phyloP scores from a whole-genome alignment of 106 monocot species.

The Cymbidium sinense region DNA sequence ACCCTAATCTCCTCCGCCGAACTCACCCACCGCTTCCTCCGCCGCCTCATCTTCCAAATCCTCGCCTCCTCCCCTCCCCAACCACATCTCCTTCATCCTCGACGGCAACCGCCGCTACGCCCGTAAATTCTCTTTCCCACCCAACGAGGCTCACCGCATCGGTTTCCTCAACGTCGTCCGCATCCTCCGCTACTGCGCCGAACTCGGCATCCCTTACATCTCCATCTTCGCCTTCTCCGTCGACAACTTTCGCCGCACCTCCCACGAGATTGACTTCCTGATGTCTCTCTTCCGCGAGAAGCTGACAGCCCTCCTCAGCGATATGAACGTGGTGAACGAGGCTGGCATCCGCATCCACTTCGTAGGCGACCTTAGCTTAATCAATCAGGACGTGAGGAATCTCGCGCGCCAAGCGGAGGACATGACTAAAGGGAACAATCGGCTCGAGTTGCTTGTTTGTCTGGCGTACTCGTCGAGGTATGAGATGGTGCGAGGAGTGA shows the following conservation, averaged over 20 bases:
- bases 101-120: constrained; percentile 47
- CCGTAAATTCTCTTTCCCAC: constrained; percentile 9
- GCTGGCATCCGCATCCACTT: constrained; percentile 25
- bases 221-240: constrained; percentile 41
- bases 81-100: constrained; percentile 41
- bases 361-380: constrained; percentile 16
- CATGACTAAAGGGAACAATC: constrained; percentile 14
- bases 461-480: constrained; percentile 24
- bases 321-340: constrained; percentile 9
- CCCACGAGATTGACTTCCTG: constrained; percentile 11
- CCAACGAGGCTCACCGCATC: constrained; percentile 12
- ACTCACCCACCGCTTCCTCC: constrained; percentile 7
- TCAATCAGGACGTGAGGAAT: constrained; percentile 7
- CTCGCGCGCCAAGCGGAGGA: constrained; percentile 6
- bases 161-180: constrained; percentile 22
- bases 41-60: constrained; percentile 20
- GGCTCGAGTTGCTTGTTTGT: constrained; percentile 15
- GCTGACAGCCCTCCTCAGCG: constrained; percentile 5
- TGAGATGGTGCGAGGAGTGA: constrained; percentile 14
- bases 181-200: constrained; percentile 32
- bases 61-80: constrained; percentile 26
- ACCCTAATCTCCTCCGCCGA: neutral
- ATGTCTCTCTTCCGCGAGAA: constrained; percentile 33
- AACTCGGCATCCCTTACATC: constrained; percentile 28
- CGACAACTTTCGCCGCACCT: constrained; percentile 39